These are phyloP conservation scores for Lactarius vividus DNA, from an alignment of 768 basidiomycete genomes.

Conservation along the genomic window DNA sequence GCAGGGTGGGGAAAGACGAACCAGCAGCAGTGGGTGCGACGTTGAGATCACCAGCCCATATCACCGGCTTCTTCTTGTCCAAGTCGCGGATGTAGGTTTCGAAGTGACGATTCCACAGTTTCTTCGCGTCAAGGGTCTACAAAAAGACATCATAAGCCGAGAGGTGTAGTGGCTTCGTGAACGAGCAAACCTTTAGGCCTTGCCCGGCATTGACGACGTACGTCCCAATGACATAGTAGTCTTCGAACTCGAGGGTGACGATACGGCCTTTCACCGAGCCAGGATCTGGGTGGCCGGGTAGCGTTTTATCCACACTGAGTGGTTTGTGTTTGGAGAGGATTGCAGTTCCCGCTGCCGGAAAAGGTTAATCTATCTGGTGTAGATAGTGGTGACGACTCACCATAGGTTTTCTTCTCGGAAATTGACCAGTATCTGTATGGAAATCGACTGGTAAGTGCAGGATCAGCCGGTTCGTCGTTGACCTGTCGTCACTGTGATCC, in stretches of 20 bases:
- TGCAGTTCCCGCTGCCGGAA: conserved; percentile 66
- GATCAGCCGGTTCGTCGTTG: conserved; percentile 65
- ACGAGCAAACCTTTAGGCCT: conserved; percentile 51
- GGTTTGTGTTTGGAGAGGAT: conserved; percentile 78
- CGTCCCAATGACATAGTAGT: conserved; percentile 68
- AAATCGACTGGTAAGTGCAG: conserved; percentile 53
- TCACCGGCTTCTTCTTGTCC: conserved; percentile 77
- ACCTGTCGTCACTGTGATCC: conserved; percentile 44
- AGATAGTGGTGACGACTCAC: conserved; percentile 38
- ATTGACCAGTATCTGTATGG: conserved; percentile 77
- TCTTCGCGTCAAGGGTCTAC: conserved; percentile 74
- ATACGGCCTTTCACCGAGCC: conserved; percentile 69
- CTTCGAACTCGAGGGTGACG: conserved; percentile 75
- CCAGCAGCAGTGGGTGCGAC: conserved; percentile 78
- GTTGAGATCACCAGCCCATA: conserved; percentile 88
- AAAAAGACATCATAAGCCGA: not conserved
- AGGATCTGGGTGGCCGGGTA: conserved; percentile 76
- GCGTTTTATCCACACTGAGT: conserved; percentile 55
- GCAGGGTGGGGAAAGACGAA: conserved; percentile 28
- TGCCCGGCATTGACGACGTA: conserved; percentile 85
- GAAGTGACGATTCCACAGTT: conserved; percentile 78
- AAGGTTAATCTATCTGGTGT: not conserved
- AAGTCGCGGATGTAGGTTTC: conserved; percentile 66
- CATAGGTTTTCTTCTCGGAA: conserved; percentile 74
- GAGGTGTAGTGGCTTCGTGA: not conserved